Base-by-base conservation (phyloP, 2,329 filamentous ascomycete species). In the Aspergillus viridinutans region DNA sequence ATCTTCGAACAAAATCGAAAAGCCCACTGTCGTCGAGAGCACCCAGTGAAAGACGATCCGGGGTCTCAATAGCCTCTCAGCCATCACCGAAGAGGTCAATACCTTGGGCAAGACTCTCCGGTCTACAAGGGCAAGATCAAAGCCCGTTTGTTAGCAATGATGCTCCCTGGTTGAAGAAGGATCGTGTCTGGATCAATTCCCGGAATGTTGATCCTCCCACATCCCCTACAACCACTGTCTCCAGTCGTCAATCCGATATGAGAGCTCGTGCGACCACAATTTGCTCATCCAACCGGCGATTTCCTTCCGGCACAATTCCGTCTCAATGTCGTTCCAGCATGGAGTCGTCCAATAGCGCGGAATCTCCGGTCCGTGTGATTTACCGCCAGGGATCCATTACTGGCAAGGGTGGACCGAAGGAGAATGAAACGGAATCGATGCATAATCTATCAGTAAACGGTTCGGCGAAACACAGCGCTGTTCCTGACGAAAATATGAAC, bases 121-220 rank as follows among this genome's bases (percentile, higher is more conserved):
- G 28, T 17, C 21, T 53, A 8, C 50, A 50, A n/a, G 23, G 53
- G 35, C 49, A 52, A 26, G 28, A 43, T 8, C 35, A 49, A 12
- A 52, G 57, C 26, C 48, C 54, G 12, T 25, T 54, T n/a, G 56
- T 43, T 17, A 50, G 53, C 14, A 35, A 56, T 9, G 55, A 61
- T 23, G 50, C 49, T 14, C 55, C 59, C 4, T 73, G 71, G 71
- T 50, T 73, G 50, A 72, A 62, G 55, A 72, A 68, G 55, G 70
- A 68, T 35, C 60, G 64, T 9, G 65, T 59, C 21, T 62, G 58
- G 10, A 65, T 64, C 55, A 62, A 64, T 17, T 73, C 72, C 38
- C 60, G 59, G n/a, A 62, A 65, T 26, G 61, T 72, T 20, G 69
- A 74, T n/a, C 71, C 71, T 6, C 73, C 73, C 20, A 72, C 68